Evolutionary conservation across 2,329 filamentous ascomycete genomes (phyloP).

Genomic region (Kalaharituber pfeilii): DNA sequence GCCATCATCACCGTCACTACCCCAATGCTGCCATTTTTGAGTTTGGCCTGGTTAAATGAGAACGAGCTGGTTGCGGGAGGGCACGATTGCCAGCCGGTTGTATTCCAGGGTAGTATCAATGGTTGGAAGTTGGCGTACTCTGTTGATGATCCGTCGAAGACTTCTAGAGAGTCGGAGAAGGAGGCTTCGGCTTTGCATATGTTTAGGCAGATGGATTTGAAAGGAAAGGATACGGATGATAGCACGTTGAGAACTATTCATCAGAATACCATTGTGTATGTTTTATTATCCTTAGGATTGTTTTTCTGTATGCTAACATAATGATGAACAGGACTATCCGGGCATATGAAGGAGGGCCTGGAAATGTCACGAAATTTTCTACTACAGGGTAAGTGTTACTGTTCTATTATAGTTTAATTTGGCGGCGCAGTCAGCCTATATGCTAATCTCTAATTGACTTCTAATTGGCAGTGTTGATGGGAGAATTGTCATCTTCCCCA

Average conservation of each 20-base stretch:
- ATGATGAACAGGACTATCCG: conserved; percentile 42
- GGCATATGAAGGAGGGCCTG: conserved; percentile 45
- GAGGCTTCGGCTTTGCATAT: conserved; percentile 95
- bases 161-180: conserved; percentile 34
- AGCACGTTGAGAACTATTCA: conserved; percentile 89
- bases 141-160: conserved; percentile 36
- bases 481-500: conserved; percentile 50
- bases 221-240: conserved; percentile 69
- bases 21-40: conserved; percentile 80
- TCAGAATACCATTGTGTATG: conserved; percentile 70
- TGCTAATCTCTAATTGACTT: conserved; percentile 23
- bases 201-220: conserved; percentile 97
- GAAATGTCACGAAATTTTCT: conserved; percentile 60
- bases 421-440: too few species aligned
- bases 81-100: conserved; percentile 78
- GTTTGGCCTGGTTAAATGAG: conserved; percentile 80
- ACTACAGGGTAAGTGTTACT: conserved; percentile 40
- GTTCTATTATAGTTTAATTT: too few species aligned
- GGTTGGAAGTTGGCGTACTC: conserved; percentile 49
- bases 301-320: neutral
- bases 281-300: neutral
- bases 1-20: conserved; percentile 85
- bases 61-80: conserved; percentile 89
- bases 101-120: conserved; percentile 57
- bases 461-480: conserved; percentile 56